Evolutionary conservation across 306 rosid genomes (phyloP).

Genomic region (Prunus salicina): DNA sequence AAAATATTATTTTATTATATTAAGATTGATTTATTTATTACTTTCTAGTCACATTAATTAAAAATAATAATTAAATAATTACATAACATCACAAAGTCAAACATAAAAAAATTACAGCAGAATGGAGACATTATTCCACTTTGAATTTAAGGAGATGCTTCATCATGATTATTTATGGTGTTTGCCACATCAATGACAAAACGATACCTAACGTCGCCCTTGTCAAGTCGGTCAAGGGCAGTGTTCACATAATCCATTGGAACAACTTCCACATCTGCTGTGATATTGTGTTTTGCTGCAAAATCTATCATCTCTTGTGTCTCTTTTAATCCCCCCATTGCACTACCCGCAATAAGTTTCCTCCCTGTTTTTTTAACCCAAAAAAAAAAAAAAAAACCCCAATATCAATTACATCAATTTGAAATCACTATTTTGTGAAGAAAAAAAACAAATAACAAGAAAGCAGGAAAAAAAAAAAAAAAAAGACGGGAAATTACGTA

Average conservation of each 20-base stretch:
- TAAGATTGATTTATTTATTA: too few species aligned
- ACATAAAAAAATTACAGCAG: too few species aligned
- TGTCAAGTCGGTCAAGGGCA: constrained; percentile 19
- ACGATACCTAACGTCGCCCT: constrained; percentile 17
- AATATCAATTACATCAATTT: too few species aligned
- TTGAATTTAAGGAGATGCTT: not conserved
- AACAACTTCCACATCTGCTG: constrained; percentile 20
- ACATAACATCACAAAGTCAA: too few species aligned
- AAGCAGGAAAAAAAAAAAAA: too few species aligned
- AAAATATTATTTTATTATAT: too few species aligned
- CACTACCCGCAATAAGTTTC: constrained; percentile 35
- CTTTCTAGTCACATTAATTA: too few species aligned
- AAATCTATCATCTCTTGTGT: constrained; percentile 20
- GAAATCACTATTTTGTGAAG: too few species aligned
- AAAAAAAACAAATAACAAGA: not conserved
- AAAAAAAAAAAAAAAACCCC: too few species aligned
- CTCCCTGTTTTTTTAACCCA: not conserved
- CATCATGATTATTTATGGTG: not conserved
- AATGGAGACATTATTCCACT: not conserved
- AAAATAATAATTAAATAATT: too few species aligned
- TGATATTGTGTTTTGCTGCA: constrained; percentile 19
- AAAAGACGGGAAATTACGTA: not conserved
- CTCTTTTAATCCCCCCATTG: constrained; percentile 19
- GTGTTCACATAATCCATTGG: constrained; percentile 15
- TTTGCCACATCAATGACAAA: constrained; percentile 26